phyloP scores from a whole-genome alignment of 139 green algal species.

The Dunaliella primolecta region DNA sequence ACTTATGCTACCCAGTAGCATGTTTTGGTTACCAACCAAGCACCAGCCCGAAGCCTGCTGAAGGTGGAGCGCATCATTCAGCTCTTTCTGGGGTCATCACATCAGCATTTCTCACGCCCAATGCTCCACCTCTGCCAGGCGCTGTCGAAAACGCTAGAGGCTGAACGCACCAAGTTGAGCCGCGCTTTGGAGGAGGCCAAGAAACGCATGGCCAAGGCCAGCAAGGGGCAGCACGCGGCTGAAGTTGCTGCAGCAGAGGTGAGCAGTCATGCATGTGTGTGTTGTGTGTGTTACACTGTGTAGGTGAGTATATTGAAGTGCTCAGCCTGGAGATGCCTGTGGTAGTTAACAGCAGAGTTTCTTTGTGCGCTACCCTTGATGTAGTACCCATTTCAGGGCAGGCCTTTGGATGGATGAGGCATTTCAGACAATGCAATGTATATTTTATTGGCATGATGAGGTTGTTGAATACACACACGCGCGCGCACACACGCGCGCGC shows the following conservation, averaged over 20 bases:
- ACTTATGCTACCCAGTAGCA: no score
- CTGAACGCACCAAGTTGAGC: slow-evolving; percentile 13
- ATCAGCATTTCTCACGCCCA: no score
- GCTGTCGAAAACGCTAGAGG: slow-evolving; percentile 18
- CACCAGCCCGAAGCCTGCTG: no score
- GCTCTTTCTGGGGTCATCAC: no score
- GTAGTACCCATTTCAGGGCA: no score
- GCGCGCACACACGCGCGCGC: not conserved
- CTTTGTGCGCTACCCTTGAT: not conserved
- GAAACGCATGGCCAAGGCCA: slow-evolving; percentile 39
- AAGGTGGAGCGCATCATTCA: no score
- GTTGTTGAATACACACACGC: not conserved
- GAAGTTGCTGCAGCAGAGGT: slow-evolving; percentile 46
- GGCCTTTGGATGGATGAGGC: no score
- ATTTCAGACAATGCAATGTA: not conserved
- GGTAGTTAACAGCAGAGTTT: not conserved
- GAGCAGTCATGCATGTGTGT: not conserved
- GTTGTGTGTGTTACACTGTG: not conserved
- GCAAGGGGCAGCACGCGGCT: slow-evolving; percentile 48
- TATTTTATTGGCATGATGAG: not conserved
- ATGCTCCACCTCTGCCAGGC: no score
- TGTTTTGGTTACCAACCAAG: no score
- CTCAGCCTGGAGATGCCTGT: no score
- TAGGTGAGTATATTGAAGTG: no score
- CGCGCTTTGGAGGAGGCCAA: slow-evolving; percentile 45